Conservation (phyloP, 116 monocot genomes). For the Zostera marina region DNA sequence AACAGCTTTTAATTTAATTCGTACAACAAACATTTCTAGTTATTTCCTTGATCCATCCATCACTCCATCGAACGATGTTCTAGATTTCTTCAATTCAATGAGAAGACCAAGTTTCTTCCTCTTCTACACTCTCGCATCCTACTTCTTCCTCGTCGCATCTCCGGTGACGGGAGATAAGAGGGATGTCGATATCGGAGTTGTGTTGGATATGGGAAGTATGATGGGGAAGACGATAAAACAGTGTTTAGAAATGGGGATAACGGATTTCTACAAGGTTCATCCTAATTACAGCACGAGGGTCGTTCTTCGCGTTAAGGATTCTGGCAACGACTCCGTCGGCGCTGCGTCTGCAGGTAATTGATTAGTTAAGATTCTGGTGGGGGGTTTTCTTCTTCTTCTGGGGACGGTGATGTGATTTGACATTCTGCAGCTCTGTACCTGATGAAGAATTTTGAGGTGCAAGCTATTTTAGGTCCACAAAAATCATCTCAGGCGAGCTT, state of each 20-base stretch:
- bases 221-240: constrained; percentile 16
- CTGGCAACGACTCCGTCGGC: constrained; percentile 16
- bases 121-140: background rate
- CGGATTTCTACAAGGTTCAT: constrained; percentile 43
- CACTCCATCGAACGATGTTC: no score
- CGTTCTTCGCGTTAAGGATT: constrained; percentile 8
- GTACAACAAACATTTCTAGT: no score
- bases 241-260: constrained; percentile 30
- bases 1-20: no score
- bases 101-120: background rate
- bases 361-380: constrained; percentile 1
- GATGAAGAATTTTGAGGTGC: constrained; percentile 9
- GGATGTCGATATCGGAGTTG: constrained; percentile 16
- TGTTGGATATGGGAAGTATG: constrained; percentile 21
- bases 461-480: constrained; percentile 22
- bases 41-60: no score
- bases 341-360: constrained; percentile 37
- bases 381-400: background rate
- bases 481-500: constrained; percentile 22
- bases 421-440: constrained; percentile 13
- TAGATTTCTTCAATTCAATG: no score
- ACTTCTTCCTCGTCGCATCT: background rate
- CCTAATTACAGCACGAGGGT: constrained; percentile 27
- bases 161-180: background rate
- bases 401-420: background rate